These are phyloP conservation scores for Lepidium aucheri DNA, from an alignment of 345 rosid genomes.

Conservation along the genomic window DNA sequence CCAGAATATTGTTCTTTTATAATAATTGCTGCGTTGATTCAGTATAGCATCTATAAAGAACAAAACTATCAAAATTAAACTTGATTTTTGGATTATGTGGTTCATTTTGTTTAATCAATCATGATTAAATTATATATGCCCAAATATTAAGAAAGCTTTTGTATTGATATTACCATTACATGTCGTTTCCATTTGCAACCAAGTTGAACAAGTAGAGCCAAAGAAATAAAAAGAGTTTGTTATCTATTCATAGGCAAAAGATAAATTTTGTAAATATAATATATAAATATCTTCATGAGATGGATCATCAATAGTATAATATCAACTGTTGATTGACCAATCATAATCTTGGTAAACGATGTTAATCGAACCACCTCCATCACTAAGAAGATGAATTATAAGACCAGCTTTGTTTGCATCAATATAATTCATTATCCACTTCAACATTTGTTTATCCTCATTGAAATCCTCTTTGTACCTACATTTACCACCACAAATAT, in stretches of 20 bases:
- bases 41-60: too few species aligned
- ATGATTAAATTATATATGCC: too few species aligned
- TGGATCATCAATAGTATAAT: not conserved
- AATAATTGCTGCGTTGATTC: too few species aligned
- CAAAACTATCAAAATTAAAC: too few species aligned
- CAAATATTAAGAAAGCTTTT: too few species aligned
- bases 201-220: too few species aligned
- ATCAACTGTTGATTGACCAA: conserved; percentile 60
- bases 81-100: too few species aligned
- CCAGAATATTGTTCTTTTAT: too few species aligned
- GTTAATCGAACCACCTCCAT: conserved; percentile 48
- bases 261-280: not conserved
- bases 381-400: conserved; percentile 60
- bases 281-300: not conserved
- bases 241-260: not conserved
- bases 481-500: not conserved
- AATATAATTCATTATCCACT: conserved; percentile 65
- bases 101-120: too few species aligned
- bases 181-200: too few species aligned
- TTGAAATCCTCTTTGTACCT: conserved; percentile 75
- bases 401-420: conserved; percentile 68
- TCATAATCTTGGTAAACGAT: conserved; percentile 65
- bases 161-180: too few species aligned
- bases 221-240: too few species aligned
- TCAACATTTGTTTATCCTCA: conserved; percentile 55